Percentiles rank a stretch among this genome's conserved stretches.
phyloP scores from a whole-genome alignment of 768 basidiomycete genomes.

The Termitomyces sp. region DNA sequence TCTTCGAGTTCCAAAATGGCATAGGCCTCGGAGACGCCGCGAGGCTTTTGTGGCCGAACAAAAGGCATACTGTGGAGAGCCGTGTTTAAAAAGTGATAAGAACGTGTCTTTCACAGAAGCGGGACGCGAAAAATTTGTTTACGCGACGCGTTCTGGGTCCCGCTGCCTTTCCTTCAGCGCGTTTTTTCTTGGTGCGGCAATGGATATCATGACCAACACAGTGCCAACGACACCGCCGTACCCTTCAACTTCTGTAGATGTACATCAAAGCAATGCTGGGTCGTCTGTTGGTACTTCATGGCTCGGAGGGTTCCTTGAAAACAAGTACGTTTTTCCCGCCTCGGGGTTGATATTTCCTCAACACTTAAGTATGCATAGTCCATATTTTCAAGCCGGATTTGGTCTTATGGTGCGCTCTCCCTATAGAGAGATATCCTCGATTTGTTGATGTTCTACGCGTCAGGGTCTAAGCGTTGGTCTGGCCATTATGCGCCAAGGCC shows the following conservation, averaged over 20 bases:
- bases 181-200: background rate
- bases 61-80: constrained; percentile 1
- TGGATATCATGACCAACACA: background rate
- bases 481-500: constrained; percentile 65
- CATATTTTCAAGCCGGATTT: constrained; percentile 97
- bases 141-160: constrained; percentile 19
- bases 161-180: background rate
- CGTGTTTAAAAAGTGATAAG: background rate
- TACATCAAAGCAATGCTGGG: constrained; percentile 9
- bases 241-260: constrained; percentile 6
- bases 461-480: constrained; percentile 91
- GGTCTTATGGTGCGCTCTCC: constrained; percentile 76
- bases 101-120: constrained; percentile 12
- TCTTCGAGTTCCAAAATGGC: constrained; percentile 46
- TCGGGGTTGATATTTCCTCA: background rate
- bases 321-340: constrained; percentile 52
- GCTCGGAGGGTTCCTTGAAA: constrained; percentile 38
- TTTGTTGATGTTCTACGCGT: background rate
- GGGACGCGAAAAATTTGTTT: constrained; percentile 16
- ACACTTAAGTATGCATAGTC: constrained; percentile 47
- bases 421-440: background rate
- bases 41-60: constrained; percentile 4
- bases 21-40: constrained; percentile 27
- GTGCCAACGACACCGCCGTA: background rate
- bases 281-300: constrained; percentile 23